Base-by-base conservation (phyloP, 768 basidiomycete species). In the Trametes punicea region DNA sequence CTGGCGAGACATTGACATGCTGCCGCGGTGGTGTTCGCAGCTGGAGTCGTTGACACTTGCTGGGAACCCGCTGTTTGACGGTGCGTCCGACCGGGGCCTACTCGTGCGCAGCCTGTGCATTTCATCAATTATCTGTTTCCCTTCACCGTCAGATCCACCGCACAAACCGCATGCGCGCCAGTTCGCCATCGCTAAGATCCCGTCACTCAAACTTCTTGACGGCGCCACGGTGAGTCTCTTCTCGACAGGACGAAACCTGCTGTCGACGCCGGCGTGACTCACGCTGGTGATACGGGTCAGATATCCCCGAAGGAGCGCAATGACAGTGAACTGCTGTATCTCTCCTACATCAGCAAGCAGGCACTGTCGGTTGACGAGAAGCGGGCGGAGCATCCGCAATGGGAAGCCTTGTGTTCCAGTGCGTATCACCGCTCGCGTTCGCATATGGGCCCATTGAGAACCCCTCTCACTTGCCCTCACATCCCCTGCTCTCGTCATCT, bases 281-380 rank as follows among this genome's bases (percentile, higher is more conserved):
- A 21, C 3, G 1, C 23, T 4, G 15, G 23, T 44, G 23, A 21
- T 44, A 16, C 11, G 4, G 2, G 51, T 58, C 61, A 93, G 90
- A 81, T 94, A 41, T 80, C 85, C 8, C 60, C 67, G 8, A 83
- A 78, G 60, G 90, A 93, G 67, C 79, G 93, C 36, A 74, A 71
- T n/a, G 93, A 95, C 64, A 82, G 84, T 46, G 93, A 96, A 70
- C 67, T 91, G 23, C 89, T 89, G 67, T 96, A 93, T 71, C 75
- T 93, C 46, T 87, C 88, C 10, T 75, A 77, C 59, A 73, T 91
- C 59, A 74, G 76, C 49, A 79, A 77, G 42, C 68, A 79, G 36
- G 76, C 75, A 26, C 71, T 74, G 36, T 64, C 67, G 10, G 73
- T 78, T 33, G 73, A 79, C 18, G 77, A 76, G 39, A 73, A 72